Percentiles rank a stretch among this genome's conserved stretches.
These are phyloP conservation scores for Saussurea involucrata DNA, from an alignment of 129 eudicot species.

Conservation along the genomic window DNA sequence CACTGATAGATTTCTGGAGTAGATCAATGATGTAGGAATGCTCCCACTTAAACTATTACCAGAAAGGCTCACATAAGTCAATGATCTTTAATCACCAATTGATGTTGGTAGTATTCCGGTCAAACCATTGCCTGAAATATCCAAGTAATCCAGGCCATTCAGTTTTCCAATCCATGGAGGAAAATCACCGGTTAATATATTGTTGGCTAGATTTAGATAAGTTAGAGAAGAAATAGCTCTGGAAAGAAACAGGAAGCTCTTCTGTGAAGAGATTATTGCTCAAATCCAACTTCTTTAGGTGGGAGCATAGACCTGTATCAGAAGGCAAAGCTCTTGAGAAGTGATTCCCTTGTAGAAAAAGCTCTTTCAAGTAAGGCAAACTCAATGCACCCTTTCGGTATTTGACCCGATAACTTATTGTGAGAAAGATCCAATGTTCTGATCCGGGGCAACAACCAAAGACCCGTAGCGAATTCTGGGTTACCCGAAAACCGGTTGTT, in stretches of 20 bases:
- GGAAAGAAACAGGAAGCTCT: constrained; percentile 52
- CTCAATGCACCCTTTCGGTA: constrained; percentile 56
- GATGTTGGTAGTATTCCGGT: constrained; percentile 54
- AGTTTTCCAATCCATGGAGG: constrained; percentile 58
- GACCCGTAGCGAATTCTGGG: constrained; percentile 37
- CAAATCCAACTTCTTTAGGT: constrained; percentile 56
- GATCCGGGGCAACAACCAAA: constrained; percentile 60
- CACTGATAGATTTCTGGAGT: constrained; percentile 40
- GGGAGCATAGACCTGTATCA: constrained; percentile 76
- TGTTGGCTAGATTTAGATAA: constrained; percentile 48
- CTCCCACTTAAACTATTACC: constrained; percentile 55
- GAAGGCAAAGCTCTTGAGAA: constrained; percentile 62
- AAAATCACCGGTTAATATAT: constrained; percentile 59
- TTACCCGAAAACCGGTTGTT: constrained; percentile 67
- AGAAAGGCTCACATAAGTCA: constrained; percentile 49
- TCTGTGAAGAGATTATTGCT: constrained; percentile 59
- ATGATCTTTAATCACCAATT: constrained; percentile 45
- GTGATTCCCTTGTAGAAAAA: constrained; percentile 56
- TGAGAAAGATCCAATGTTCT: constrained; percentile 73
- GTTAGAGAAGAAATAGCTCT: constrained; percentile 39
- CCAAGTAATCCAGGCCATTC: constrained; percentile 52
- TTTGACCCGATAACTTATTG: constrained; percentile 51
- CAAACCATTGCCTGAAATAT: constrained; percentile 64
- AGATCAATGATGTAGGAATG: constrained; percentile 45
- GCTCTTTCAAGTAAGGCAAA: constrained; percentile 70